phyloP scores from a whole-genome alignment of 2,329 filamentous ascomycete species.

The Clonostachys sp. region DNA sequence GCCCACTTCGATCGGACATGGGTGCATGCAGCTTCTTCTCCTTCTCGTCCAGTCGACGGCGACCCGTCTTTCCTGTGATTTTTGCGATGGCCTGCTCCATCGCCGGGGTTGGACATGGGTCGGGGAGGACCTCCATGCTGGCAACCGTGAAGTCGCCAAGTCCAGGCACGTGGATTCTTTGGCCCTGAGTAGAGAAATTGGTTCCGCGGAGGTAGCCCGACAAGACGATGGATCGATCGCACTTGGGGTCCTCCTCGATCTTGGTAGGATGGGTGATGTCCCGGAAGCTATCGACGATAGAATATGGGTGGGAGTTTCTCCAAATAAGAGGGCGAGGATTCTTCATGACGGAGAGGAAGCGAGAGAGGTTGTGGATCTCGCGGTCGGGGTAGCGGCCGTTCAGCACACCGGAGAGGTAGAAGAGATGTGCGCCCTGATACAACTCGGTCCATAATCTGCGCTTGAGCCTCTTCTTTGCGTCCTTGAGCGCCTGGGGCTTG shows the following conservation, averaged over 20 bases:
- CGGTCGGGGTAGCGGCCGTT: slow-evolving; percentile 96
- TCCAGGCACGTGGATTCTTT: slow-evolving; percentile 87
- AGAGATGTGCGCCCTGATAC: slow-evolving; percentile 94
- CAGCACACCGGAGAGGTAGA: slow-evolving; percentile 93
- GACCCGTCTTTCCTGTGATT: slow-evolving; percentile 73
- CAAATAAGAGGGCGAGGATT: slow-evolving; percentile 94
- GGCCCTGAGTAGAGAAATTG: slow-evolving; percentile 82
- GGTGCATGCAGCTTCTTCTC: slow-evolving; percentile 95
- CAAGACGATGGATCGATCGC: slow-evolving; percentile 84
- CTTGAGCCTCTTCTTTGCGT: slow-evolving; percentile 95
- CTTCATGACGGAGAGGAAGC: slow-evolving; percentile 98
- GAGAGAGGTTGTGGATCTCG: slow-evolving; percentile 90
- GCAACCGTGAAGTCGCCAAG: slow-evolving; percentile 84
- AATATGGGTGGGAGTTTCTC: slow-evolving; percentile 94
- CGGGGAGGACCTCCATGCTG: slow-evolving; percentile 80
- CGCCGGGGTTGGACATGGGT: slow-evolving; percentile 90
- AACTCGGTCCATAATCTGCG: slow-evolving; percentile 95
- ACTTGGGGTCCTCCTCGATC: slow-evolving; percentile 83
- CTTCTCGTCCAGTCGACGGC: slow-evolving; percentile 85
- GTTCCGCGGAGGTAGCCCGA: slow-evolving; percentile 94
- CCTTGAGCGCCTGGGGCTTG: slow-evolving; percentile 86
- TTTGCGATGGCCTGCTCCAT: slow-evolving; percentile 87
- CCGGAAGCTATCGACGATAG: slow-evolving; percentile 87
- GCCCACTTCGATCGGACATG: slow-evolving; percentile 95
- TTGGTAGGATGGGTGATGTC: slow-evolving; percentile 92